Conservation (phyloP, 108 stramenopile genomes). For the Fragilaria radians region DNA sequence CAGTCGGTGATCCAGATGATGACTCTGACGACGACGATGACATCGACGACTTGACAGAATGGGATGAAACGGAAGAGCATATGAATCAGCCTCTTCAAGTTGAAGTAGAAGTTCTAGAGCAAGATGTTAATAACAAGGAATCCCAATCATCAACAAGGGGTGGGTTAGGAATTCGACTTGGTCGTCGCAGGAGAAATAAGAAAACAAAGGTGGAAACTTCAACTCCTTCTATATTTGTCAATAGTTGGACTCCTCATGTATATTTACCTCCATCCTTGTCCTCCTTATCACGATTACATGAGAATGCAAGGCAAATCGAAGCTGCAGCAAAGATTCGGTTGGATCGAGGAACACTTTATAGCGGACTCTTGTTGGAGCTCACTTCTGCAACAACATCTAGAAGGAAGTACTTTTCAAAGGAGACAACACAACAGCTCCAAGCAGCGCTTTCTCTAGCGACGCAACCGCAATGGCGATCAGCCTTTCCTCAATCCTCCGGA, state of each 20-base stretch:
- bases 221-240: slow-evolving; percentile 27
- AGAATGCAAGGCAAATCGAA: slow-evolving; percentile 32
- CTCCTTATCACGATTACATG: slow-evolving; percentile 15
- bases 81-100: slow-evolving; percentile 29
- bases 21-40: slow-evolving; percentile 48
- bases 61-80: slow-evolving; percentile 53
- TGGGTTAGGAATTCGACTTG: slow-evolving; percentile 40
- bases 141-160: slow-evolving; percentile 12
- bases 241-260: slow-evolving; percentile 57
- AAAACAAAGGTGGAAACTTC: slow-evolving; percentile 5
- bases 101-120: slow-evolving; percentile 37
- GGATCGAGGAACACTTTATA: slow-evolving; percentile 77
- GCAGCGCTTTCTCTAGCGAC: slow-evolving; percentile 73
- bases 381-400: slow-evolving; percentile 9
- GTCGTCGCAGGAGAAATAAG: slow-evolving; percentile 13
- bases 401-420: slow-evolving; percentile 46
- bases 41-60: slow-evolving; percentile 28
- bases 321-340: slow-evolving; percentile 50
- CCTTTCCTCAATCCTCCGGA: slow-evolving; percentile 15
- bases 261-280: slow-evolving; percentile 50
- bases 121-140: slow-evolving; percentile 7
- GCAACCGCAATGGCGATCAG: slow-evolving; percentile 72
- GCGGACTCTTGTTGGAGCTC: slow-evolving; percentile 63
- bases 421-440: slow-evolving; percentile 42
- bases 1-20: slow-evolving; percentile 78